Percentiles rank a stretch among this genome's conserved stretches.
Conservation (phyloP, 2,329 filamentous ascomycete genomes). For the Sporothrix brunneoviolacea region DNA sequence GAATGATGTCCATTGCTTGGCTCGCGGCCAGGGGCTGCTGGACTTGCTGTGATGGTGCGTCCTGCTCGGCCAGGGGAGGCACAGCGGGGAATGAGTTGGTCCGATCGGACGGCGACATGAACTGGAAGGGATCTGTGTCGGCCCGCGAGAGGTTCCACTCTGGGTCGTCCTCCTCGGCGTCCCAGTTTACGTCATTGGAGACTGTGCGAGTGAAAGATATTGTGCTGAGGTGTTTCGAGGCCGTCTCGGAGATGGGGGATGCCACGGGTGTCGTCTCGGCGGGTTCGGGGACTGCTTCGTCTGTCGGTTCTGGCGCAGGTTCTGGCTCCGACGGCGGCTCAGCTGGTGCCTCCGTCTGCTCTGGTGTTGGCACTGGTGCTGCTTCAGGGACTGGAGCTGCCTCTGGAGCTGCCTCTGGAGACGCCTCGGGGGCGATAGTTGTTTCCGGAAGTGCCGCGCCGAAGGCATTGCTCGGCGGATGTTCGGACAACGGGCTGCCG, state of each 20-base stretch:
- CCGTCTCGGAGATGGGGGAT: constrained; percentile 1
- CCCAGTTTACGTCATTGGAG: constrained; percentile 54
- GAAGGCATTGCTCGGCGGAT: too few species aligned
- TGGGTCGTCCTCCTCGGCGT: constrained; percentile 49
- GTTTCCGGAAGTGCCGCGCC: background rate
- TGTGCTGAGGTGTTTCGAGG: constrained; percentile 50
- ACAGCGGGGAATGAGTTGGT: constrained; percentile 59
- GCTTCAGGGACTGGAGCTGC: background rate
- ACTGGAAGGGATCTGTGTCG: constrained; percentile 52
- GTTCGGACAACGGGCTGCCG: constrained; percentile 21
- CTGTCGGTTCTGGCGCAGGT: background rate
- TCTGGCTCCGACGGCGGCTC: constrained; percentile 3
- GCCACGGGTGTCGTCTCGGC: background rate
- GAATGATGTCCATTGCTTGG: constrained; percentile 48
- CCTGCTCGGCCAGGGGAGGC: constrained; percentile 32
- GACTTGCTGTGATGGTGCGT: background rate
- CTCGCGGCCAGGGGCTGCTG: constrained; percentile 37
- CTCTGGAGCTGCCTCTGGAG: background rate
- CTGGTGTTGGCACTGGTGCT: background rate
- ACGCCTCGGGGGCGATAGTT: background rate
- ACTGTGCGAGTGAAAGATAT: constrained; percentile 60
- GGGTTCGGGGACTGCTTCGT: background rate
- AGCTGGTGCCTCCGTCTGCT: background rate
- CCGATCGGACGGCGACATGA: constrained; percentile 50
- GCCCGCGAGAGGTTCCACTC: constrained; percentile 49